phyloP scores from a whole-genome alignment of 768 basidiomycete species.

The Kwoniella pini region DNA sequence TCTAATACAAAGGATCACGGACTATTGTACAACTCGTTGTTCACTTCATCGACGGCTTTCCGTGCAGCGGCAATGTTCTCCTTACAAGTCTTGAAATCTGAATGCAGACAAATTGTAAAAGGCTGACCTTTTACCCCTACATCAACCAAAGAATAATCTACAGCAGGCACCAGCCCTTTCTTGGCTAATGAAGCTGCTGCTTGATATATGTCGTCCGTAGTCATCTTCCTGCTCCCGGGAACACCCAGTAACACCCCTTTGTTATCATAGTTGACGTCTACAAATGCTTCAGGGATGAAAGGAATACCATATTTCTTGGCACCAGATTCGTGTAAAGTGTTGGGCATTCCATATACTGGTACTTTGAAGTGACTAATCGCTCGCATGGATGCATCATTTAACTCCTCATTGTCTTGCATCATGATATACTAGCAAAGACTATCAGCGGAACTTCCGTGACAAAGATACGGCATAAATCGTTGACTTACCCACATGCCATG shows the following conservation, averaged over 20 bases:
- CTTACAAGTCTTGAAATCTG: constrained; percentile 7
- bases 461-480: too few relatives aligned
- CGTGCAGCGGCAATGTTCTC: constrained; percentile 62
- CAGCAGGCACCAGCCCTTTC: constrained; percentile 29
- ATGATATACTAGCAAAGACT: constrained; percentile 61
- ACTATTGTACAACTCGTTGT: constrained; percentile 48
- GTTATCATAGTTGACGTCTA: constrained; percentile 63
- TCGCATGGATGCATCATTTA: constrained; percentile 62
- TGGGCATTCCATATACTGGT: constrained; percentile 64
- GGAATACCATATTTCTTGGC: constrained; percentile 62
- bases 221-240: constrained; percentile 31
- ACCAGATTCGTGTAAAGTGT: constrained; percentile 65
- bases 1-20: neutral
- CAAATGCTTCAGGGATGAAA: constrained; percentile 64
- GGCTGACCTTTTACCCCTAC: constrained; percentile 59
- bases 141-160: constrained; percentile 25
- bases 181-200: constrained; percentile 18
- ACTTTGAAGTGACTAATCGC: constrained; percentile 63
- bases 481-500: constrained; percentile 55
- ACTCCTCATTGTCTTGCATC: constrained; percentile 61
- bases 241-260: constrained; percentile 42
- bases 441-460: constrained; percentile 56
- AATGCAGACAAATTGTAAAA: constrained; percentile 59
- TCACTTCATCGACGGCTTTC: constrained; percentile 62
- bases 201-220: constrained; percentile 29